Evolutionary conservation across 2,329 filamentous ascomycete genomes (phyloP).

Genomic region (Pyrenophora teres): DNA sequence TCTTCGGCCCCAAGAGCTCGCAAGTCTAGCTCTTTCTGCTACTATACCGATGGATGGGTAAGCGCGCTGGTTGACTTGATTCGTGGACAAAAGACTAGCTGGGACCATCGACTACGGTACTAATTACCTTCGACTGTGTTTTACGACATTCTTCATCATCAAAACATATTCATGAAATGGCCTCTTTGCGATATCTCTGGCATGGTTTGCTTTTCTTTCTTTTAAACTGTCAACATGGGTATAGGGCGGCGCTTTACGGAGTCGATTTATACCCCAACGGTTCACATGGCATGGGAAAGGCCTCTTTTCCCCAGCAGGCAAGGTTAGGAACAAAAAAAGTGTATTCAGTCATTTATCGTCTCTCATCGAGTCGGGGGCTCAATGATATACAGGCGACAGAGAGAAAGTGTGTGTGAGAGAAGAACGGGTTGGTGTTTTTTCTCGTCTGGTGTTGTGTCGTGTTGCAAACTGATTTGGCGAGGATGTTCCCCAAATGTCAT

Average conservation of each 20-base stretch:
- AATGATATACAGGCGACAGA: too few relatives aligned
- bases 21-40: conserved; percentile 1
- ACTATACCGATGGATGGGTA: neutral
- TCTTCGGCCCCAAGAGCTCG: neutral
- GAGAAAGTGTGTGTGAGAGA: too few relatives aligned
- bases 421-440: too few relatives aligned
- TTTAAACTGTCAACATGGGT: neutral
- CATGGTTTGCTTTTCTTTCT: neutral
- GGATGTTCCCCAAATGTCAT: too few relatives aligned
- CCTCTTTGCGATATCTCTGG: conserved; percentile 1
- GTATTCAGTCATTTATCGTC: neutral
- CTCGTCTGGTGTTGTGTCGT: too few relatives aligned
- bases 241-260: conserved; percentile 4
- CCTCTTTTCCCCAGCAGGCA: neutral
- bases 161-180: conserved; percentile 7
- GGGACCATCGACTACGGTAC: neutral
- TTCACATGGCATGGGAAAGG: neutral
- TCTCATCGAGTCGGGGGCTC: neutral
- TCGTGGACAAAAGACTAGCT: neutral
- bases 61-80: neutral
- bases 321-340: conserved; percentile 4
- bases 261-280: neutral
- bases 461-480: too few relatives aligned
- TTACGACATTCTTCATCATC: conserved; percentile 7
- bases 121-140: conserved; percentile 6